Base-by-base conservation (phyloP, 345 rosid genomes). In the Corymbia maculata region DNA sequence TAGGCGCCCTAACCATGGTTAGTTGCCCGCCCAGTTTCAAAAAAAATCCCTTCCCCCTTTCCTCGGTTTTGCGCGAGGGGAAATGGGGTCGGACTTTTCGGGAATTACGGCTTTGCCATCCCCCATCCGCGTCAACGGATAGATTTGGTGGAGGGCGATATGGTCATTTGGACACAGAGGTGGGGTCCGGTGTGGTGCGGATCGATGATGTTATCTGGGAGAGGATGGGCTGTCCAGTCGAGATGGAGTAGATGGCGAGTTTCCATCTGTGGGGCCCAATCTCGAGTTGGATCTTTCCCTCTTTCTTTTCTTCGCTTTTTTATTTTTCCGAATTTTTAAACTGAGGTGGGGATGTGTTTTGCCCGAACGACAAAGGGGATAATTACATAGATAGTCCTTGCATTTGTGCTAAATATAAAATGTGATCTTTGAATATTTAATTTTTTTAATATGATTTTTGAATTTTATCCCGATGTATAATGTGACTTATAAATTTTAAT, bases 21-120 rank as follows among this genome's bases (percentile, higher is more conserved):
- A 86, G 52, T 91, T 80, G 59, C 89, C 91, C 90, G 88, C 91
- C 88, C 68, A 49, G 13, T 66, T 91, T 88, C 86, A 24, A 17
- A 32, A 17, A 32, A 68, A 57, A 50, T 50, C n/a, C 57, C 45
- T 52, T 22, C 52, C 3, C 28, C 52, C 90, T 88, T 89, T 88
- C 15, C 4, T 32, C 11, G 80, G 86, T 21, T 90, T 61, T 0
- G 1, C 26, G 30, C 30, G 6, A 2, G 3, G 21, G 36, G 26
- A 51, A 85, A 68, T 68, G 55, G 6, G 85, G 87, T 57, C 61
- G 75, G 28, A 10, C 28, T 61, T 64, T 11, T 36, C 2, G 49
- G 1, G 26, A 85, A 92, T 86, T 89, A 17, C 92, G n/a, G 24
- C 14, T 3, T 21, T 88, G 79, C 93, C 93, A 86, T 15, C 6